These are phyloP conservation scores for Arthrobotrys sphaeroides DNA, from an alignment of 2,329 filamentous ascomycete species.

Conservation along the genomic window DNA sequence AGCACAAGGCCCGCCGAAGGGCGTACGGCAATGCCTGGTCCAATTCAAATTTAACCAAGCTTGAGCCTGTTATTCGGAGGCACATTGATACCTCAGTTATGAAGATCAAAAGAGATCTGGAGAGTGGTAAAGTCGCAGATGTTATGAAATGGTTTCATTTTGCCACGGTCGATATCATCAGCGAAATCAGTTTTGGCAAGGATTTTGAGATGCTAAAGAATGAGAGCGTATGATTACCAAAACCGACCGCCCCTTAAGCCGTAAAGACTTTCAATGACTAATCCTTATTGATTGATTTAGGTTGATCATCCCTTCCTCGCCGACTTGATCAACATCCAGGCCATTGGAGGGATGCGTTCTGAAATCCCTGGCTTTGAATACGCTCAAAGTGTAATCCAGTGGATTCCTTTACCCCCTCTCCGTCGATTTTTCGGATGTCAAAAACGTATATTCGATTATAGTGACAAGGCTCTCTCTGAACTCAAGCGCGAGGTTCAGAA, in stretches of 20 bases:
- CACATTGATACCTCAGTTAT: not conserved
- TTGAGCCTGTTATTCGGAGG: constrained; percentile 11
- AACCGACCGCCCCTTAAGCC: too few relatives aligned
- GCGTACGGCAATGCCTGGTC: constrained; percentile 11
- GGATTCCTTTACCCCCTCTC: constrained; percentile 22
- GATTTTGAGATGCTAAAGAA: constrained; percentile 30
- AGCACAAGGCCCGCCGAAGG: not conserved
- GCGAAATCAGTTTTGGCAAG: constrained; percentile 15
- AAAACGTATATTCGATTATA: not conserved
- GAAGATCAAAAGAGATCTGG: constrained; percentile 15
- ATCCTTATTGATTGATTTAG: too few relatives aligned
- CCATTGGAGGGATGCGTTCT: not conserved
- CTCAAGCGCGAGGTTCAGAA: not conserved
- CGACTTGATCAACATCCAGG: not conserved
- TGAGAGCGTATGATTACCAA: constrained; percentile 7
- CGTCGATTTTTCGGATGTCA: not conserved
- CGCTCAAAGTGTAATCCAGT: not conserved
- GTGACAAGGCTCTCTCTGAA: not conserved
- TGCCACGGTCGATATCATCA: constrained; percentile 16
- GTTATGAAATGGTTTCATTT: constrained; percentile 16
- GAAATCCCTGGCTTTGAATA: not conserved
- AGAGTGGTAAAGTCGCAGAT: not conserved
- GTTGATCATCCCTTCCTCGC: not conserved
- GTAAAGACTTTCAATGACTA: too few relatives aligned
- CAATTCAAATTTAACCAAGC: not conserved